Conservation (phyloP, 306 rosid genomes). For the Astragalus glycyphyllos region DNA sequence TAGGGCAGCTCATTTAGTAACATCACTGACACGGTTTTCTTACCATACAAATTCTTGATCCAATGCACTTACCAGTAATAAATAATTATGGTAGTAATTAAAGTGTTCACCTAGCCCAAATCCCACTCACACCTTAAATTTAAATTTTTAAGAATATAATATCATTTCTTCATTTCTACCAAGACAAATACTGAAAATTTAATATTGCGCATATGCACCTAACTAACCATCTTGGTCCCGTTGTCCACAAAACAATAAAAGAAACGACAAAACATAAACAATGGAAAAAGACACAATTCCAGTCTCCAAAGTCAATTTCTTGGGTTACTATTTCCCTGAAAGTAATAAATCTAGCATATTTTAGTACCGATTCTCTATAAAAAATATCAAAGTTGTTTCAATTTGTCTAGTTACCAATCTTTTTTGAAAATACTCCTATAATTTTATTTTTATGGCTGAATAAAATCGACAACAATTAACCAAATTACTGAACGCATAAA, state of each 20-base stretch:
- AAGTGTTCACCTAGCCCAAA: slow-evolving; percentile 44
- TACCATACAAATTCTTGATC: slow-evolving; percentile 55
- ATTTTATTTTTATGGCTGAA: slow-evolving; percentile 2
- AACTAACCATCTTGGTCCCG: slow-evolving; percentile 48
- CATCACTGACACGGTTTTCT: slow-evolving; percentile 35
- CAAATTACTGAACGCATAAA: slow-evolving; percentile 3
- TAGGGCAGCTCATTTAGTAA: slow-evolving; percentile 41
- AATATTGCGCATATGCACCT: slow-evolving; percentile 34
- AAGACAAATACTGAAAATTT: slow-evolving; percentile 35
- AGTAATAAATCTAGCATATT: slow-evolving; percentile 32
- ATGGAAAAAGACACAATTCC: slow-evolving; percentile 16
- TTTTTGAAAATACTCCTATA: background rate
- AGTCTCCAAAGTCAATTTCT: slow-evolving; percentile 17
- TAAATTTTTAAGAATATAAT: background rate
- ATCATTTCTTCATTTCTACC: slow-evolving; percentile 26
- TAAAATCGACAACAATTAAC: slow-evolving; percentile 10
- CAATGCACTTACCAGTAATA: slow-evolving; percentile 46
- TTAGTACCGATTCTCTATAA: background rate
- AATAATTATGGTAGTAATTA: background rate
- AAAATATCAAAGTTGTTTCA: background rate
- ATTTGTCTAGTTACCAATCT: slow-evolving; percentile 6
- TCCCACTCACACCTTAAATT: slow-evolving; percentile 32
- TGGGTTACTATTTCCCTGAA: slow-evolving; percentile 4
- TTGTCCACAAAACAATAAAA: slow-evolving; percentile 41
- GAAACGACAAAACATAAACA: slow-evolving; percentile 32